Evolutionary conservation across 164 flowering plant genomes (phyloP).

Genomic region (Sedum album): DNA sequence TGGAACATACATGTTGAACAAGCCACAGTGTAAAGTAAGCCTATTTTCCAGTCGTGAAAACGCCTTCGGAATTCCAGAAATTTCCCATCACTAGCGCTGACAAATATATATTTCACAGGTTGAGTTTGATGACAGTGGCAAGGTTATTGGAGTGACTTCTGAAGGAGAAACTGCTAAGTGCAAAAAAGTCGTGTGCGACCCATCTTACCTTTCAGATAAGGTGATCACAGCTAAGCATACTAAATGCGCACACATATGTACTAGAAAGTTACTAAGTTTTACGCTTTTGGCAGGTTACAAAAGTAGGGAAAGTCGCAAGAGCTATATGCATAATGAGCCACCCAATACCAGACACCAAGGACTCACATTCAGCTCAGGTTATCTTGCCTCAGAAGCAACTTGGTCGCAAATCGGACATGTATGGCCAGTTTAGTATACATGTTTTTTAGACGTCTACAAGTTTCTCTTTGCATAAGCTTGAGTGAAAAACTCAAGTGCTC

Average conservation of each 20-base stretch:
- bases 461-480: too few species aligned
- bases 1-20: constrained; percentile 98
- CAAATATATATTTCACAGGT: constrained; percentile 33
- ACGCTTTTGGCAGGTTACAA: constrained; percentile 48
- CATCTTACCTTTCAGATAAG: constrained; percentile 85
- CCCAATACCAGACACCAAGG: constrained; percentile 79
- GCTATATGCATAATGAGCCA: constrained; percentile 97
- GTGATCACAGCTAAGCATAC: constrained; percentile 18
- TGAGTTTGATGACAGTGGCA: constrained; percentile 69
- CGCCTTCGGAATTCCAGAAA: too few species aligned
- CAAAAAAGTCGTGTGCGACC: constrained; percentile 96
- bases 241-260: not conserved
- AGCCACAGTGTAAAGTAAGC: constrained; percentile 80
- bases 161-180: constrained; percentile 98
- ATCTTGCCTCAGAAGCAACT: constrained; percentile 97
- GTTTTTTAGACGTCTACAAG: too few species aligned
- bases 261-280: not conserved
- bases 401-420: constrained; percentile 94
- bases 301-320: constrained; percentile 88
- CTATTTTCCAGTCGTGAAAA: not conserved
- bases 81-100: not conserved
- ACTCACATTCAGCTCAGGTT: constrained; percentile 86
- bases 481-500: too few species aligned
- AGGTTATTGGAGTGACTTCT: constrained; percentile 80
- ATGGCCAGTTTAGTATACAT: constrained; percentile 15